Percentiles rank a stretch among this genome's conserved stretches.
Conservation (phyloP, 805 yeast genomes). For the Naumovozyma dairenensis region DNA sequence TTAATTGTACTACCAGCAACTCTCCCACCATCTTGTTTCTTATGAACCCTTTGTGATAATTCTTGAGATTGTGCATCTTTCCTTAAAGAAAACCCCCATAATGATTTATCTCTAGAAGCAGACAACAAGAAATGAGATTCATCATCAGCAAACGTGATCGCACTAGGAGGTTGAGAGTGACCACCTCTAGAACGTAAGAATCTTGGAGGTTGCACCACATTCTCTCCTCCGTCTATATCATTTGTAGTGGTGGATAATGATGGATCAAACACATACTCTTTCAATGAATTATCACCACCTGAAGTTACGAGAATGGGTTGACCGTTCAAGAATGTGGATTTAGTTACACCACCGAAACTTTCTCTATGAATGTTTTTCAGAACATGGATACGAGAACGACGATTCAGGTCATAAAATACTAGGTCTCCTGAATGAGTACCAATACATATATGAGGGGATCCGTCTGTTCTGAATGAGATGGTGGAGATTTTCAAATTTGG, state of each 20-base stretch:
- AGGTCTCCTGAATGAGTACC: constrained; percentile 76
- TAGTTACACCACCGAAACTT: constrained; percentile 65
- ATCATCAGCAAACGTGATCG: constrained; percentile 66
- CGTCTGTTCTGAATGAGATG: constrained; percentile 85
- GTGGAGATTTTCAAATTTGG: constrained; percentile 39
- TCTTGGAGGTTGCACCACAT: constrained; percentile 82
- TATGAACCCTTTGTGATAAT: constrained; percentile 64
- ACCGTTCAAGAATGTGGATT: constrained; percentile 70
- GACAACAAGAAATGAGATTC: constrained; percentile 77
- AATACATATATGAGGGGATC: constrained; percentile 69
- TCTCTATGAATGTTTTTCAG: constrained; percentile 66
- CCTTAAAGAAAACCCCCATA: constrained; percentile 88
- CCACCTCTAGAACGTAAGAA: constrained; percentile 91
- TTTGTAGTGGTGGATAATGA: constrained; percentile 63
- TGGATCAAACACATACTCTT: constrained; percentile 91
- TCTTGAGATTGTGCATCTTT: constrained; percentile 96
- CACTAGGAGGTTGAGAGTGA: constrained; percentile 83
- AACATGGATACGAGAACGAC: constrained; percentile 64
- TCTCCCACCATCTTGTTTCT: constrained; percentile 37
- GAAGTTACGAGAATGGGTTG: constrained; percentile 84
- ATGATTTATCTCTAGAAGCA: constrained; percentile 74
- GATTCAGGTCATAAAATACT: constrained; percentile 72
- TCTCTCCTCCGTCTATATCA: constrained; percentile 28
- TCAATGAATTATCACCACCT: constrained; percentile 84
- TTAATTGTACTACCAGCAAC: constrained; percentile 50